phyloP scores from a whole-genome alignment of 768 basidiomycete species.

The Galerina marginata region DNA sequence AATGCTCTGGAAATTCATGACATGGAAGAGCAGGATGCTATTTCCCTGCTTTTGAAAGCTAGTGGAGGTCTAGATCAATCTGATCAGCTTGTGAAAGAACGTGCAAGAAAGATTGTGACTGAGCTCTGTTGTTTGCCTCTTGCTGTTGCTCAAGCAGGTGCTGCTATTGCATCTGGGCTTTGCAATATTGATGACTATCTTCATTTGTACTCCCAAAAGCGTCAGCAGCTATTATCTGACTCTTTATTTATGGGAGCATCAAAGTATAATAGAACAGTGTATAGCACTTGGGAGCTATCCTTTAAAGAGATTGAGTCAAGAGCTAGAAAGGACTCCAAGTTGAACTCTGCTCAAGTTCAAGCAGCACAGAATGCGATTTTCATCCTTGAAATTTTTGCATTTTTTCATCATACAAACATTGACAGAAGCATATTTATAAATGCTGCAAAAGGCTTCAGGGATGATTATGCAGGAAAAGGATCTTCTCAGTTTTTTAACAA shows the following conservation, averaged over 20 bases:
- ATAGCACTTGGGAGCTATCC: slow-evolving; percentile 27
- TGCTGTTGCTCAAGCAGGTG: slow-evolving; percentile 25
- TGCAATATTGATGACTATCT: slow-evolving; percentile 21
- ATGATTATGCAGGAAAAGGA: background rate
- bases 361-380: slow-evolving; percentile 18
- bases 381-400: slow-evolving; percentile 21
- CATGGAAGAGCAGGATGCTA: slow-evolving; percentile 23
- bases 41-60: slow-evolving; percentile 21
- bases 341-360: background rate
- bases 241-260: slow-evolving; percentile 13
- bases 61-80: background rate
- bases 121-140: slow-evolving; percentile 8
- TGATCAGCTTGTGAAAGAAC: background rate
- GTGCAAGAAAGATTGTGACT: slow-evolving; percentile 16
- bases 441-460: slow-evolving; percentile 2
- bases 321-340: background rate
- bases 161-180: slow-evolving; percentile 17
- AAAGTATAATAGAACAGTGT: slow-evolving; percentile 18
- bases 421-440: slow-evolving; percentile 12
- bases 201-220: slow-evolving; percentile 8
- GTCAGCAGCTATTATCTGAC: slow-evolving; percentile 11
- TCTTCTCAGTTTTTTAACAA: background rate
- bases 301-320: slow-evolving; percentile 16
- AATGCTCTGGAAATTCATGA: slow-evolving; percentile 12
- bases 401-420: slow-evolving; percentile 23